Percentiles rank a stretch among this genome's conserved stretches.
These are phyloP conservation scores for Tetradesmus lagerheimii DNA, from an alignment of 139 green algal species.

Conservation along the genomic window DNA sequence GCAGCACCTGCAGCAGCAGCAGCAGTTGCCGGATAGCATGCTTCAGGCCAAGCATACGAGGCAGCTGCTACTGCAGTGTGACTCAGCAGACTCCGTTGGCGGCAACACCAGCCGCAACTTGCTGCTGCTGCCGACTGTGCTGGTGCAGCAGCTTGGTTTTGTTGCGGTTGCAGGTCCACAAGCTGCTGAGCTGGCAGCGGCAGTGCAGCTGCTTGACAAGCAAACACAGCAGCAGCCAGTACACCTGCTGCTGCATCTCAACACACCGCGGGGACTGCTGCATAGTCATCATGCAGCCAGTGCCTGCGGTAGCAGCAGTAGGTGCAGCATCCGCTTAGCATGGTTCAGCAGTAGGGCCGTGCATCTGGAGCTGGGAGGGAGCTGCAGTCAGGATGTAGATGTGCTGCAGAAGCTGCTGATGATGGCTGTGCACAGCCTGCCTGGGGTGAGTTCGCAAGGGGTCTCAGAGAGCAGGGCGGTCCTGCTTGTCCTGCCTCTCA, in stretches of 20 bases:
- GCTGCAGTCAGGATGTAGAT: neutral
- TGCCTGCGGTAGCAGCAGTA: neutral
- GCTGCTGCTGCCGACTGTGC: neutral
- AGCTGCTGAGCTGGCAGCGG: neutral
- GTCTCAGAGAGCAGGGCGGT: too few species aligned
- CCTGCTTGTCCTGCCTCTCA: too few species aligned
- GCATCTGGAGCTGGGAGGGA: conserved; percentile 3
- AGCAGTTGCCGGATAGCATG: neutral
- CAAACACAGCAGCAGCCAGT: conserved; percentile 9
- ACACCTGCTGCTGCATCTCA: neutral
- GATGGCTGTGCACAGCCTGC: neutral
- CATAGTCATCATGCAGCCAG: neutral
- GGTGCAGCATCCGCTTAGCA: neutral
- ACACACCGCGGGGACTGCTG: neutral
- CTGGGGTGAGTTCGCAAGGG: conserved; percentile 17
- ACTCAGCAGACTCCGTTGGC: neutral
- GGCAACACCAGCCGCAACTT: neutral
- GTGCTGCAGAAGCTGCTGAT: conserved; percentile 16
- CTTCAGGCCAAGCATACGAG: neutral
- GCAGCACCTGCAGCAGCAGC: neutral
- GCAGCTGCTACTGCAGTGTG: neutral
- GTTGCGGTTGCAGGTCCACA: neutral
- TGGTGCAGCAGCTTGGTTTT: conserved; percentile 3
- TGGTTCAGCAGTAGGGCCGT: conserved; percentile 8
- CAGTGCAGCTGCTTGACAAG: neutral